phyloP scores from a whole-genome alignment of 169 alveolate genomes.

The Plasmodium gaboni region DNA sequence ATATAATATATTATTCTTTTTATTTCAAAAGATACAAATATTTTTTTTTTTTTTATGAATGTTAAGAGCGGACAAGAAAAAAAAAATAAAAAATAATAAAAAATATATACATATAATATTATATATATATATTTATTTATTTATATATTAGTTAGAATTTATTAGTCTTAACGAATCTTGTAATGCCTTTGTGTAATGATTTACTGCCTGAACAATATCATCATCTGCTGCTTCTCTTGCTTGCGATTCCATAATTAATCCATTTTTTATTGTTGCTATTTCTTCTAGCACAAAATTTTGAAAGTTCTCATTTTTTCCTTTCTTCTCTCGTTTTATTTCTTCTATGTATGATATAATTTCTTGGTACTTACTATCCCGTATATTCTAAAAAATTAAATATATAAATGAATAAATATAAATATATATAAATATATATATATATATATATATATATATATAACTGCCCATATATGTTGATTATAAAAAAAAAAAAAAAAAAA shows the following conservation, averaged over 20 bases:
- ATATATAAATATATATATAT: neutral
- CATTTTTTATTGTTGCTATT: constrained; percentile 86
- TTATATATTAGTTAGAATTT: constrained; percentile 62
- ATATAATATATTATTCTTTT: no score
- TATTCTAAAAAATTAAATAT: constrained; percentile 32
- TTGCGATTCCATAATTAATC: constrained; percentile 86
- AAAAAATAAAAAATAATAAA: neutral
- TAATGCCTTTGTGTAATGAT: constrained; percentile 90
- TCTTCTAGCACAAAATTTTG: constrained; percentile 86
- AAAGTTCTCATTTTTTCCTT: constrained; percentile 76
- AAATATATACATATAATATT: neutral
- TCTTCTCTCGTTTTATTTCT: constrained; percentile 61
- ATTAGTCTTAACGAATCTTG: constrained; percentile 87
- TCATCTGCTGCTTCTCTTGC: constrained; percentile 93
- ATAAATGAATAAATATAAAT: no score
- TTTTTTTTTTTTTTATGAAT: neutral
- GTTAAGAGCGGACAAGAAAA: neutral
- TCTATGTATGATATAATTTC: constrained; percentile 65
- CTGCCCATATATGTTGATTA: neutral
- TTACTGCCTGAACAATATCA: constrained; percentile 93
- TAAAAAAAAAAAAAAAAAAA: neutral
- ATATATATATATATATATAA: neutral
- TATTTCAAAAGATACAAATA: no score
- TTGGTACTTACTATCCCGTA: constrained; percentile 65
- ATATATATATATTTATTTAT: neutral